phyloP scores from a whole-genome alignment of 345 rosid species.

The Carallia pectinifolia region DNA sequence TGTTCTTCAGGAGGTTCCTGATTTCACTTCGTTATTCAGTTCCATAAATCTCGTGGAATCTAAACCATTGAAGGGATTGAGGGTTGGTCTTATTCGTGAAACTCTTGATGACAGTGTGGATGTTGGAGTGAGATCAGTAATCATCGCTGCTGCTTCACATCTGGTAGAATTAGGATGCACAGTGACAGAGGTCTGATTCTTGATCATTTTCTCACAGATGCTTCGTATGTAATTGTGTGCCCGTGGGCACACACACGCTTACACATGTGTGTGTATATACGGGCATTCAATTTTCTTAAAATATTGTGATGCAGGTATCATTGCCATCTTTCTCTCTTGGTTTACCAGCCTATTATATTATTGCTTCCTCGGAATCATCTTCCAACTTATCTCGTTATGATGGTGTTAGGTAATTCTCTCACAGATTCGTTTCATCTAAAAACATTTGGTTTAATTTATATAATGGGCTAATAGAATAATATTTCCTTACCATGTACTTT shows the following conservation, averaged over 20 bases:
- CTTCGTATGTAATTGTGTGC: no score
- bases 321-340: slow-evolving; percentile 87
- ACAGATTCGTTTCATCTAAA: background rate
- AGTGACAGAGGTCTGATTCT: slow-evolving; percentile 47
- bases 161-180: slow-evolving; percentile 80
- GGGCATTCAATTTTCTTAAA: background rate
- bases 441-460: background rate
- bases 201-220: background rate
- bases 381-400: slow-evolving; percentile 88
- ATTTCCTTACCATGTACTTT: background rate
- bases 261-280: background rate
- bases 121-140: slow-evolving; percentile 61
- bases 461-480: background rate
- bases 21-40: slow-evolving; percentile 51
- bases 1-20: slow-evolving; percentile 66
- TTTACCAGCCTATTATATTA: slow-evolving; percentile 83
- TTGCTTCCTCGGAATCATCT: slow-evolving; percentile 89
- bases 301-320: slow-evolving; percentile 51
- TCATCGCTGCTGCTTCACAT: slow-evolving; percentile 69
- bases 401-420: slow-evolving; percentile 63
- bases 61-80: slow-evolving; percentile 71
- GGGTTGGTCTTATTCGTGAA: slow-evolving; percentile 79
- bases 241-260: no score
- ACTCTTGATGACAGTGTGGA: slow-evolving; percentile 80
- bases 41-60: slow-evolving; percentile 45